phyloP scores from a whole-genome alignment of 73 alveolate genomes.

The Paramecium caudatum region DNA sequence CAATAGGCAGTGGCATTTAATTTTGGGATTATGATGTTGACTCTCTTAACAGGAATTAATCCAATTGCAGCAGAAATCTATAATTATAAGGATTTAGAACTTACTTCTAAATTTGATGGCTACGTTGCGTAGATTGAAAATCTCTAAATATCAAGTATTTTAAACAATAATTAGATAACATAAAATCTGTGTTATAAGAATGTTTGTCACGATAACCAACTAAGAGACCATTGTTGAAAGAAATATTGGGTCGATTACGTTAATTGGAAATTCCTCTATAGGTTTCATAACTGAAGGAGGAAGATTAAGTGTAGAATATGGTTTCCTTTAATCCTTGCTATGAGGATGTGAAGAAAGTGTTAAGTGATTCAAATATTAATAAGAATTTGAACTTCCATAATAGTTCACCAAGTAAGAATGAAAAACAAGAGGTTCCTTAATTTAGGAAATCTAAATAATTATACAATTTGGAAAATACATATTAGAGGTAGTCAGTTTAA shows the following conservation, averaged over 20 bases:
- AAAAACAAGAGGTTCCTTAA: neutral
- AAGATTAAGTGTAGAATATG: neutral
- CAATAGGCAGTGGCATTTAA: conserved; percentile 24
- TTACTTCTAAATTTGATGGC: neutral
- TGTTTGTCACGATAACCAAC: neutral
- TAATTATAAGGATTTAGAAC: neutral
- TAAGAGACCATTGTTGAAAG: neutral
- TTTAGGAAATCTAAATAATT: conserved; percentile 27
- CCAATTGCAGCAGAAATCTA: conserved; percentile 6
- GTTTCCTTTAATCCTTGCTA: conserved; percentile 50
- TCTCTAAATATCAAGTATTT: conserved; percentile 27
- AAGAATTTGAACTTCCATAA: conserved; percentile 3
- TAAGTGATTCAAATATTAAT: conserved; percentile 29
- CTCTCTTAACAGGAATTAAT: conserved; percentile 10
- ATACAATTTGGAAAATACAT: conserved; percentile 14
- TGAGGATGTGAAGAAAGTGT: conserved; percentile 65
- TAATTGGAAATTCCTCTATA: conserved; percentile 12
- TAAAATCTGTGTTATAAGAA: neutral
- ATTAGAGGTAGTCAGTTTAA: neutral
- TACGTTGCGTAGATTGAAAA: neutral
- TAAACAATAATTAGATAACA: neutral
- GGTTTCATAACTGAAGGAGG: neutral
- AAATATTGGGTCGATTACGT: neutral
- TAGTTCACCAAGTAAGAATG: neutral
- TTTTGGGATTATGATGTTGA: conserved; percentile 43